These are phyloP conservation scores for Puccinia triticina DNA, from an alignment of 1,284 basidiomycete species.

Conservation along the genomic window DNA sequence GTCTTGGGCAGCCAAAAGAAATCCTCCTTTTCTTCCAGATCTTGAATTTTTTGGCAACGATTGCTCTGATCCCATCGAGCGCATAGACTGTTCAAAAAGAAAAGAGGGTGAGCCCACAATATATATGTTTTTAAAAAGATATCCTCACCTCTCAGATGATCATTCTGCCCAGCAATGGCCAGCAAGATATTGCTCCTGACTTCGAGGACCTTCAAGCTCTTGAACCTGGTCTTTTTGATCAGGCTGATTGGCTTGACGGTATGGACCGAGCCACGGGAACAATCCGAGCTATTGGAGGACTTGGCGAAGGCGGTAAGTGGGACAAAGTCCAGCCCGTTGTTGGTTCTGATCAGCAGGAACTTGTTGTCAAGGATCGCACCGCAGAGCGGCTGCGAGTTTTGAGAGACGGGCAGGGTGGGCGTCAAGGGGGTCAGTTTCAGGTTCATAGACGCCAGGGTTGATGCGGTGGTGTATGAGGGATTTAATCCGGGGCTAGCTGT, in stretches of 20 bases:
- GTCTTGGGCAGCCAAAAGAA: slow-evolving; percentile 38
- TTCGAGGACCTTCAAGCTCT: slow-evolving; percentile 56
- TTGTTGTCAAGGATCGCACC: slow-evolving; percentile 57
- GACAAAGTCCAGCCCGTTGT: slow-evolving; percentile 57
- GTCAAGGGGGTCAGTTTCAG: slow-evolving; percentile 55
- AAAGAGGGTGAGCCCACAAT: neutral
- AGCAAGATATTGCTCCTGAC: slow-evolving; percentile 57
- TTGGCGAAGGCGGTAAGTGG: slow-evolving; percentile 53
- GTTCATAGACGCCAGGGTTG: slow-evolving; percentile 53
- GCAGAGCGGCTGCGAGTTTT: slow-evolving; percentile 57
- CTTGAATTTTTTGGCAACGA: slow-evolving; percentile 57
- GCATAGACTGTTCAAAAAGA: slow-evolving; percentile 55
- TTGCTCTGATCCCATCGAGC: slow-evolving; percentile 56
- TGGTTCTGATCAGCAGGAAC: slow-evolving; percentile 58
- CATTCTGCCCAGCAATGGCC: slow-evolving; percentile 58
- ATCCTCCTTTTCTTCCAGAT: slow-evolving; percentile 44
- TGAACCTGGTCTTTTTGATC: slow-evolving; percentile 58
- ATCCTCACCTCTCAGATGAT: slow-evolving; percentile 55
- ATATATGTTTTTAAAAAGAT: neutral
- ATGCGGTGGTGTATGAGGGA: slow-evolving; percentile 8
- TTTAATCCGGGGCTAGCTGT: neutral
- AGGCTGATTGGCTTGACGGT: slow-evolving; percentile 56
- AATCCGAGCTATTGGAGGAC: slow-evolving; percentile 29
- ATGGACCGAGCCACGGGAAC: slow-evolving; percentile 12
- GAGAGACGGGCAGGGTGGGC: slow-evolving; percentile 52